A percentile compares a stretch with the other conserved stretches of the same genome.
phyloP scores from a whole-genome alignment of 1,284 basidiomycete species.

The Moniliophthora roreri region DNA sequence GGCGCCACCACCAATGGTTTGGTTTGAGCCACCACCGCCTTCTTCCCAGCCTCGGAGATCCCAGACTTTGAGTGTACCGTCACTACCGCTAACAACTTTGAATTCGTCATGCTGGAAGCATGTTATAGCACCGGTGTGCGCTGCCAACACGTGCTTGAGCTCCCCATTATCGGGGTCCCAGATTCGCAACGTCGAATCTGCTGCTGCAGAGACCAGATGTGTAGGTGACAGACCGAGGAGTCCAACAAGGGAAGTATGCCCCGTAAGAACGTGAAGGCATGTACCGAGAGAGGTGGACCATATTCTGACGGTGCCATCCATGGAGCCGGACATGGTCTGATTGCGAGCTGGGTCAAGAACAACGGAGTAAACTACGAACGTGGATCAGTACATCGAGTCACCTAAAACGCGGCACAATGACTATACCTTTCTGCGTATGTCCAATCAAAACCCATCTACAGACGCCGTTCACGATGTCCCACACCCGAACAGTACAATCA shows the following conservation, averaged over 20 bases:
- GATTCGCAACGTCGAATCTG: constrained; percentile 88
- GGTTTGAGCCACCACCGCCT: too few relatives aligned
- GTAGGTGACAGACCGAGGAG: constrained; percentile 86
- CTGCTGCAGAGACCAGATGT: constrained; percentile 89
- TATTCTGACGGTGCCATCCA: constrained; percentile 93
- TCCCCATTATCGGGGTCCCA: constrained; percentile 88
- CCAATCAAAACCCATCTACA: constrained; percentile 82
- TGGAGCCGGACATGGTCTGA: constrained; percentile 91
- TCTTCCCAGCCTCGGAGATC: constrained; percentile 69
- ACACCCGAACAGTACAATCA: constrained; percentile 90
- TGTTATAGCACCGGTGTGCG: constrained; percentile 92
- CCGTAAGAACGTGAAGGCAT: constrained; percentile 77
- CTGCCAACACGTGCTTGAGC: constrained; percentile 77
- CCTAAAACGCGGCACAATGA: constrained; percentile 32
- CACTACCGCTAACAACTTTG: constrained; percentile 91
- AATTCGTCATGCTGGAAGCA: constrained; percentile 98
- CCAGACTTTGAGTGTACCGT: constrained; percentile 98
- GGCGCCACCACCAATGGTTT: neutral
- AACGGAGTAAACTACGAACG: constrained; percentile 79
- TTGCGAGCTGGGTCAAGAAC: constrained; percentile 83
- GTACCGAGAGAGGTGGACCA: constrained; percentile 86
- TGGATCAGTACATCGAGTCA: constrained; percentile 5
- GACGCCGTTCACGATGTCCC: constrained; percentile 90
- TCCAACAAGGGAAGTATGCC: constrained; percentile 88
- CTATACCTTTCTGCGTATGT: constrained; percentile 90